Evolutionary conservation across 495 filamentous ascomycete genomes (phyloP), one percentile per base, ranked within the genome.

Genomic region (Xylaria intraflava): DNA sequence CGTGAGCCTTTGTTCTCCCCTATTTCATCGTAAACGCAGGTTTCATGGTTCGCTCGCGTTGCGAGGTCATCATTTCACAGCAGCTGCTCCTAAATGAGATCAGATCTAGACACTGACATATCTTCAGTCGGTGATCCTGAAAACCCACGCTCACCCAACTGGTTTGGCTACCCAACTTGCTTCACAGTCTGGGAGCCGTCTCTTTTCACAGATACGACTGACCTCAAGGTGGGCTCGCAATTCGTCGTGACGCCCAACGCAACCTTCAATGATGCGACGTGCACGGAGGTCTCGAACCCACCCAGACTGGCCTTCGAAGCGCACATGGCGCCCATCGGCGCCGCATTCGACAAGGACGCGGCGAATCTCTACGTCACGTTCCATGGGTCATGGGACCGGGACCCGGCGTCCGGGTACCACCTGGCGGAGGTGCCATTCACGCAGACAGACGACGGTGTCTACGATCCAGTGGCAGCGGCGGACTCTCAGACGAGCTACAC

Each of bases 161-260:
- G 82, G 60, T 83, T 75, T 62, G 84, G 84, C 3, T 87, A 87
- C 57, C 85, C 85, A 11, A 72, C 72, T 39, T 88, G 84, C 68
- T 83, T 80, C 59, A 73, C 83, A 0, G 78, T 80, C 8, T 86
- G 83, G 80, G 70, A 78, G 53, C 70, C 75, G 12, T 65, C 61
- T 45, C 59, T 64, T 53, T 72, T 82, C 53, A 72, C 69, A 1
- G 63, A 77, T 58, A 72, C 69, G 49, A 70, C 62, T 3, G 61
- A 59, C 20, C 59, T 80, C 47, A 67, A 71, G 52, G 69, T 73
- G 6, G 79, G 79, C 9, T 67, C 66, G 30, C 79, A 81, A 52
- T 79, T 83, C 62, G 66, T 69, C 0, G 60, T 78, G 48, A 26
- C 69, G 52, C 73, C 72, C 19, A 79, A 76, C 59, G 43, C 46